Evolutionary conservation across 2,329 filamentous ascomycete genomes (phyloP).

Genomic region (Hymenoscyphus scutula): DNA sequence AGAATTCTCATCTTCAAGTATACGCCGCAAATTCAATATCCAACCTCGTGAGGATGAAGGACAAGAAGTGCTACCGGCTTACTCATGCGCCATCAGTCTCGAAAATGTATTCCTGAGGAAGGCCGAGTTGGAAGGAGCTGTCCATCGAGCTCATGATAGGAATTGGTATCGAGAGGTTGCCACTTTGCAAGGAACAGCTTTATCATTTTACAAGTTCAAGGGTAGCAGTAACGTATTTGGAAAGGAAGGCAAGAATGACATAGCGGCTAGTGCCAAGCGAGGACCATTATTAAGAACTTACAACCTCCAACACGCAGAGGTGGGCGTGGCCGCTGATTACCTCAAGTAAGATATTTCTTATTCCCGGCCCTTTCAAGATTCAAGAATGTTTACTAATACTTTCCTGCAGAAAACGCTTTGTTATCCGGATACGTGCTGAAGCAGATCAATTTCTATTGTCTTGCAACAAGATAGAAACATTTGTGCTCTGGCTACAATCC

Average conservation of each 20-base stretch:
- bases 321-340: constrained; percentile 71
- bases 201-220: constrained; percentile 64
- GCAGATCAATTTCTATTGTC: constrained; percentile 72
- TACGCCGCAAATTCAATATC: constrained; percentile 29
- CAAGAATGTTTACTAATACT: neutral
- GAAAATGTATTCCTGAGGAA: constrained; percentile 61
- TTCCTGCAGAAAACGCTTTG: constrained; percentile 47
- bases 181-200: constrained; percentile 64
- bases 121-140: constrained; percentile 64
- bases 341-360: constrained; percentile 54
- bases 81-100: constrained; percentile 54
- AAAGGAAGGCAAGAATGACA: constrained; percentile 48
- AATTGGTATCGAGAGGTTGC: constrained; percentile 64
- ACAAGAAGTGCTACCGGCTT: constrained; percentile 51
- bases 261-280: constrained; percentile 50
- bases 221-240: constrained; percentile 50
- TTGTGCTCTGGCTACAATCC: constrained; percentile 66
- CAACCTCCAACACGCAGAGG: constrained; percentile 71
- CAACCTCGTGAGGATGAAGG: constrained; percentile 40
- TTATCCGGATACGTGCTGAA: constrained; percentile 70
- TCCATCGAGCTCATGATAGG: constrained; percentile 59
- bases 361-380: neutral
- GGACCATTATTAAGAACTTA: constrained; percentile 64
- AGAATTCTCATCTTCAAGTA: constrained; percentile 6
- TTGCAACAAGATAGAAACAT: constrained; percentile 61